phyloP scores from a whole-genome alignment of 1,139 yeast genomes.

The Geotrichum macrosporum region DNA sequence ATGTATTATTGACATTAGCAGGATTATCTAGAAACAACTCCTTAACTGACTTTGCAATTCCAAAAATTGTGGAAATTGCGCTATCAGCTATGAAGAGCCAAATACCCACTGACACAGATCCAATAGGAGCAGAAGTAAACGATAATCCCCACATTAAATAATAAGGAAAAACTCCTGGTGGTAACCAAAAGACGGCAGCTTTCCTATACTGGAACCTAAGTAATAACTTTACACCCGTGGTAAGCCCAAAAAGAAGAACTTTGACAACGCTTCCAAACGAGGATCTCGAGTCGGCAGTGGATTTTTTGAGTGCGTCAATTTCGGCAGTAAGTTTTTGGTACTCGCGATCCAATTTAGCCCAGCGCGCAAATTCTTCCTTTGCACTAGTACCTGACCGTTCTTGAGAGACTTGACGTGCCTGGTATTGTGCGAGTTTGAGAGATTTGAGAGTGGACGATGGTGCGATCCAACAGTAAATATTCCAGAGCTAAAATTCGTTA shows the following conservation, averaged over 20 bases:
- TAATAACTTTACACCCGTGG: constrained; percentile 43
- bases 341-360: constrained; percentile 88
- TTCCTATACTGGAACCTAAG: constrained; percentile 56
- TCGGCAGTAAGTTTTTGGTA: constrained; percentile 56
- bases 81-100: constrained; percentile 39
- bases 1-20: too few relatives aligned
- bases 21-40: not conserved
- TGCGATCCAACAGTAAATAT: constrained; percentile 40
- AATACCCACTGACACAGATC: constrained; percentile 40
- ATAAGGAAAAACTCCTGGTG: constrained; percentile 55
- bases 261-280: constrained; percentile 37
- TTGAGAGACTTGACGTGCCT: constrained; percentile 47
- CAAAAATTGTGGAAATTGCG: constrained; percentile 23
- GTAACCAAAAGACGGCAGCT: constrained; percentile 56
- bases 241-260: constrained; percentile 30
- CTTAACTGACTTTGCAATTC: constrained; percentile 1
- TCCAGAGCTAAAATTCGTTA: constrained; percentile 38
- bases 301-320: constrained; percentile 43
- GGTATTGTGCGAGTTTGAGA: constrained; percentile 43
- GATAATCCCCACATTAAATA: constrained; percentile 55
- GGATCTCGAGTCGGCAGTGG: constrained; percentile 41
- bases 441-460: constrained; percentile 37
- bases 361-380: constrained; percentile 89
- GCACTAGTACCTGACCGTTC: constrained; percentile 67
- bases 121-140: constrained; percentile 53